These are phyloP conservation scores for Conringia planisiliqua DNA, from an alignment of 345 rosid species.

Conservation along the genomic window DNA sequence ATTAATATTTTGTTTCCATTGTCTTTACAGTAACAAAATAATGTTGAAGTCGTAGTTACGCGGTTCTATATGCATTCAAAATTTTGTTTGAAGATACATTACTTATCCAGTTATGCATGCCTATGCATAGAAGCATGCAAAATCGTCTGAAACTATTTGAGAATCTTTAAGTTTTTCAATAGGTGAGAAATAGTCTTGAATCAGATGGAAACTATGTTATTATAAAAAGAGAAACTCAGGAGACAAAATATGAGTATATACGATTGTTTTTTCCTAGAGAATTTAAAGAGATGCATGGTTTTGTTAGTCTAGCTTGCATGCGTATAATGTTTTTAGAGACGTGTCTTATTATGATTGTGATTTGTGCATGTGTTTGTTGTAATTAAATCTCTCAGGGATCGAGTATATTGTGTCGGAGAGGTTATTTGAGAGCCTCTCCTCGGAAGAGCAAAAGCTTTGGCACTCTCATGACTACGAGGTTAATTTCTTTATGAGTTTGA, in stretches of 20 bases:
- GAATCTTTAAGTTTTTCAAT: not conserved
- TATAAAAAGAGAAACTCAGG: no score
- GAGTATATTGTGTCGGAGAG: slow-evolving; percentile 65
- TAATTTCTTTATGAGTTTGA: not conserved
- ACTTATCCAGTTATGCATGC: not conserved
- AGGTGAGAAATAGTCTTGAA: not conserved
- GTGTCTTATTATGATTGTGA: not conserved
- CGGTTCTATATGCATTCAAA: not conserved
- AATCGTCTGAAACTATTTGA: not conserved
- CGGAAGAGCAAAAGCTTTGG: slow-evolving; percentile 73
- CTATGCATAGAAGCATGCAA: not conserved
- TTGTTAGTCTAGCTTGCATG: not conserved
- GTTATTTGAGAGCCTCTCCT: slow-evolving; percentile 49
- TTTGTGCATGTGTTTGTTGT: not conserved
- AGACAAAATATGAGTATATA: no score
- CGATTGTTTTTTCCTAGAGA: not conserved
- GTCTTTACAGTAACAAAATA: no score
- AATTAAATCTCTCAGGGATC: slow-evolving; percentile 39
- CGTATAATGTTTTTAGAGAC: not conserved
- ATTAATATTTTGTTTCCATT: no score
- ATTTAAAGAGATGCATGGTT: not conserved
- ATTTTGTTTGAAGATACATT: not conserved
- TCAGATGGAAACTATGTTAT: not conserved
- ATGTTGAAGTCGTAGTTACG: no score
- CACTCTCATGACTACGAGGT: slow-evolving; percentile 83